Conservation (phyloP, 345 rosid genomes). For the Firmiana major region DNA sequence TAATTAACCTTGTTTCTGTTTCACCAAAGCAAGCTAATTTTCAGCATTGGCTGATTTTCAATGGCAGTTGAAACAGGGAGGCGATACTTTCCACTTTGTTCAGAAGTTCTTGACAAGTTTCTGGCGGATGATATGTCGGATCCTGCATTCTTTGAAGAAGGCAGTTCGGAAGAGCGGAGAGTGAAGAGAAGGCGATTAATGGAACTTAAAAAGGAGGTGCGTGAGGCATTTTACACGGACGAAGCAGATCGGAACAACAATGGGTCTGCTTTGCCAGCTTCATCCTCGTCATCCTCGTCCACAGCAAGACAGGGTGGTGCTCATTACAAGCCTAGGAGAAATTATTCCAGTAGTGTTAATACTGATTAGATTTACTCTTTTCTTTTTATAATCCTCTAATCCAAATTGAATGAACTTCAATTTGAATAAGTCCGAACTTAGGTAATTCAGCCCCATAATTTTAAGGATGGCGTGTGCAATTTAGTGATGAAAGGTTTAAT, state of each 20-base stretch:
- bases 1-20: not conserved
- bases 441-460: too few relatives aligned
- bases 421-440: too few relatives aligned
- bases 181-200: constrained; percentile 35
- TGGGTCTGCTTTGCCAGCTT: constrained; percentile 13
- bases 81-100: constrained; percentile 39
- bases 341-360: not conserved
- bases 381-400: too few relatives aligned
- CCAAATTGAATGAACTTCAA: too few relatives aligned
- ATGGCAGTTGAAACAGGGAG: constrained; percentile 42
- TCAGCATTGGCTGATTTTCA: not conserved
- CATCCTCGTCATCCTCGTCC: constrained; percentile 17
- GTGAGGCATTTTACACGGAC: constrained; percentile 44
- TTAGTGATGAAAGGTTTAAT: too few relatives aligned
- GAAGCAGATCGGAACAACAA: constrained; percentile 19
- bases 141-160: constrained; percentile 30
- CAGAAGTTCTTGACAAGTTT: constrained; percentile 38
- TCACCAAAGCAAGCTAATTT: not conserved
- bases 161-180: constrained; percentile 37
- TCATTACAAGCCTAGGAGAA: constrained; percentile 11
- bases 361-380: too few relatives aligned
- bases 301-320: constrained; percentile 23
- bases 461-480: too few relatives aligned
- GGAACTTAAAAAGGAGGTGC: constrained; percentile 43
- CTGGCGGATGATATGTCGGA: constrained; percentile 33